Evolutionary conservation across 2,329 filamentous ascomycete species (phyloP).

Genomic region (Leptographium flavum): DNA sequence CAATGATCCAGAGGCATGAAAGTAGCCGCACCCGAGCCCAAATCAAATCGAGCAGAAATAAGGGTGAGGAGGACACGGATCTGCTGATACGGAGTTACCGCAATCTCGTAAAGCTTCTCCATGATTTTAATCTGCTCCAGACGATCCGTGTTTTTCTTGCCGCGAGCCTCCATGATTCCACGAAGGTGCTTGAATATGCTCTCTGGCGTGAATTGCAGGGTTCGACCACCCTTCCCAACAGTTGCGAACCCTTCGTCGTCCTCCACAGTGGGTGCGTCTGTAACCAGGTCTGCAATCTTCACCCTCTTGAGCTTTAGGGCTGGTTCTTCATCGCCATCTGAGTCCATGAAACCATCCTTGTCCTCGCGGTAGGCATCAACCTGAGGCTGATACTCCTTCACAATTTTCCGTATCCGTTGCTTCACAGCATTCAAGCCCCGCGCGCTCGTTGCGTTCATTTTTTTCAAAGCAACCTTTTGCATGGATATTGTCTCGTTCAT

Average conservation of each 20-base stretch:
- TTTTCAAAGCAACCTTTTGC: constrained; percentile 91
- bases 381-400: constrained; percentile 81
- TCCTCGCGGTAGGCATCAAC: constrained; percentile 77
- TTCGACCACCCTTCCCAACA: constrained; percentile 78
- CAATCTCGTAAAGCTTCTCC: constrained; percentile 88
- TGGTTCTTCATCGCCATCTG: constrained; percentile 60
- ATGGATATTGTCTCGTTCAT: constrained; percentile 90
- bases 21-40: constrained; percentile 60
- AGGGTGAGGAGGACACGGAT: constrained; percentile 85
- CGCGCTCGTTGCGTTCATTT: constrained; percentile 95
- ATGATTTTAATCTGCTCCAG: constrained; percentile 90
- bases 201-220: constrained; percentile 86
- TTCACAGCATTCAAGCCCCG: constrained; percentile 93
- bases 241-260: constrained; percentile 82
- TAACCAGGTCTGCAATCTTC: constrained; percentile 29
- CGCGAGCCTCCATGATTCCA: constrained; percentile 84
- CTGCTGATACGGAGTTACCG: constrained; percentile 81
- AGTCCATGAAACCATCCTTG: constrained; percentile 79
- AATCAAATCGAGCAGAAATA: constrained; percentile 87
- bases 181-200: constrained; percentile 96
- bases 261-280: constrained; percentile 33
- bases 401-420: constrained; percentile 97
- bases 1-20: constrained; percentile 94
- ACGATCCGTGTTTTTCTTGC: constrained; percentile 97
- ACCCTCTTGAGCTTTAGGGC: constrained; percentile 37